Conservation (phyloP, 2,329 filamentous ascomycete species). For the Colletotrichum eremochloae region DNA sequence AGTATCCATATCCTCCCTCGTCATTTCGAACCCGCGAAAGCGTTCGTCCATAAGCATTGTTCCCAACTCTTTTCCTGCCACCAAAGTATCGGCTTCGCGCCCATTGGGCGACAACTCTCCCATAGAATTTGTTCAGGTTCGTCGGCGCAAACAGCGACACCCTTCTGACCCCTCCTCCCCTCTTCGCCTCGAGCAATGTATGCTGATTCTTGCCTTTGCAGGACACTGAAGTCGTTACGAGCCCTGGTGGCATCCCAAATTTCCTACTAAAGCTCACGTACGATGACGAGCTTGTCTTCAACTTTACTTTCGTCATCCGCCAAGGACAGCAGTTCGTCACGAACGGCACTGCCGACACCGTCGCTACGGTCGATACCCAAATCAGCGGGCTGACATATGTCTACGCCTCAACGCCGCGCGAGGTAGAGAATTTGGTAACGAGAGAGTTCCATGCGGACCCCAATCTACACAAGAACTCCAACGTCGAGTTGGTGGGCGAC, state of each 20-base stretch:
- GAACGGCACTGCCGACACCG: conserved; percentile 58
- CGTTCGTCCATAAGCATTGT: conserved; percentile 82
- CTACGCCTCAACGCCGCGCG: conserved; percentile 85
- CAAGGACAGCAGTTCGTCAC: conserved; percentile 58
- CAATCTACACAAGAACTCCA: conserved; percentile 96
- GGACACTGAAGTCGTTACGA: conserved; percentile 78
- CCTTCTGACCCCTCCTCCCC: not conserved
- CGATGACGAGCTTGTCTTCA: conserved; percentile 93
- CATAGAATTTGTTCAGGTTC: conserved; percentile 93
- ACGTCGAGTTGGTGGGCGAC: conserved; percentile 95
- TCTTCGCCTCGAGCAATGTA: not conserved
- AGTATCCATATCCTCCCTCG: conserved; percentile 91
- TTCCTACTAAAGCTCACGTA: conserved; percentile 90
- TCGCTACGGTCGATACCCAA: conserved; percentile 72
- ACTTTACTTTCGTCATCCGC: conserved; percentile 88
- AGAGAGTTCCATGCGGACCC: conserved; percentile 97
- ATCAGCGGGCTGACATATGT: conserved; percentile 94
- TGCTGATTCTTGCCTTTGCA: conserved; percentile 53
- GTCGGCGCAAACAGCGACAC: conserved; percentile 47
- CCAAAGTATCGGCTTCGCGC: conserved; percentile 79
- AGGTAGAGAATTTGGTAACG: conserved; percentile 94
- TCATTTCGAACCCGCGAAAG: conserved; percentile 83
- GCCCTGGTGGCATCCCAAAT: conserved; percentile 66
- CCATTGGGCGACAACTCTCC: conserved; percentile 80
- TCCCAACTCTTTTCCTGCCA: conserved; percentile 90